Evolutionary conservation across 108 stramenopile genomes (phyloP).

Genomic region (Mayamaea pseudoterrestris): DNA sequence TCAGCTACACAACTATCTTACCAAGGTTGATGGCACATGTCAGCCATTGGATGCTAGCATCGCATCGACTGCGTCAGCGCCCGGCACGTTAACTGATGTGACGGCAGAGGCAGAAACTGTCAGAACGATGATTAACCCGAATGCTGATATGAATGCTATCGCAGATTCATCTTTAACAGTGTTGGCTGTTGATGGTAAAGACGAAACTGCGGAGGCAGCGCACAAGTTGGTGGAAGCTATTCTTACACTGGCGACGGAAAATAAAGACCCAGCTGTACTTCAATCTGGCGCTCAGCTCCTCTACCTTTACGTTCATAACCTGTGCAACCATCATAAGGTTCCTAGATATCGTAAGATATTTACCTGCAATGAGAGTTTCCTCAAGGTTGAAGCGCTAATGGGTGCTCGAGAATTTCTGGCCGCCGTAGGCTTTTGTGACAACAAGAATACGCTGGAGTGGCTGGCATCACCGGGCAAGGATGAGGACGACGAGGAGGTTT

Average conservation of each 20-base stretch:
- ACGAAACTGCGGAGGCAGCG: not conserved
- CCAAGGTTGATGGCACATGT: too few relatives aligned
- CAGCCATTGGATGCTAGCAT: too few relatives aligned
- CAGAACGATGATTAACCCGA: not conserved
- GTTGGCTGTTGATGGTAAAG: not conserved
- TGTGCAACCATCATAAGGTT: constrained; percentile 46
- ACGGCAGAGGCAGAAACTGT: not conserved
- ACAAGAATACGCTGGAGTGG: constrained; percentile 48
- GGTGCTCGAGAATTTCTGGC: constrained; percentile 54
- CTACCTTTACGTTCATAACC: constrained; percentile 59
- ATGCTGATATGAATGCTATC: not conserved
- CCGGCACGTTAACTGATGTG: too few relatives aligned
- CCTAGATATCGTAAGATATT: constrained; percentile 75
- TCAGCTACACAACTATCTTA: too few relatives aligned
- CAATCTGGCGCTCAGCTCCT: constrained; percentile 51
- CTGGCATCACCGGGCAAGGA: constrained; percentile 7
- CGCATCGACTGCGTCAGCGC: too few relatives aligned
- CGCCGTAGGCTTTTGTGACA: constrained; percentile 55
- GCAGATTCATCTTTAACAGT: not conserved
- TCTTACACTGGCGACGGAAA: constrained; percentile 8
- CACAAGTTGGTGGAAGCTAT: constrained; percentile 7
- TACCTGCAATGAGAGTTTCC: constrained; percentile 59
- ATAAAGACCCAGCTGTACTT: constrained; percentile 24
- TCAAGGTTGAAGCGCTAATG: constrained; percentile 40
- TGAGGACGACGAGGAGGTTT: constrained; percentile 12